Evolutionary conservation across 441 rosid species (phyloP).

Genomic region (Hura crepitans): DNA sequence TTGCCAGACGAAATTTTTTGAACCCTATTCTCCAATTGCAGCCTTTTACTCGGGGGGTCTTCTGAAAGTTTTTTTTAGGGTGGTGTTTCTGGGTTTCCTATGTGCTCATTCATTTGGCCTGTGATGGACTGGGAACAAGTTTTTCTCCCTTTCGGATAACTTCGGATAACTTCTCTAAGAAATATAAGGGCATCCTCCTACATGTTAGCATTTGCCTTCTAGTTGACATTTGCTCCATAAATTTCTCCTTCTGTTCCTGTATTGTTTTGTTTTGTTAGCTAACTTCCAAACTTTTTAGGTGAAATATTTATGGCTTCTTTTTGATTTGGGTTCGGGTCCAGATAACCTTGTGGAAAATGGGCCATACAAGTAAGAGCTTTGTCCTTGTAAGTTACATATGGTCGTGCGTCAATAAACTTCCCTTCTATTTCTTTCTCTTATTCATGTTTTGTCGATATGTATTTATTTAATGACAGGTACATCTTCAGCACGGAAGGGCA

Average conservation of each 20-base stretch:
- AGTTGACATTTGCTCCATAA: neutral
- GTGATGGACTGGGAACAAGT: neutral
- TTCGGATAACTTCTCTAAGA: neutral
- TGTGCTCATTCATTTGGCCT: too few species aligned
- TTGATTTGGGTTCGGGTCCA: constrained; percentile 83
- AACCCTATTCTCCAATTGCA: neutral
- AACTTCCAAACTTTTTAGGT: constrained; percentile 45
- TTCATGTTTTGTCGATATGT: neutral
- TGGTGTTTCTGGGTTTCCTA: neutral
- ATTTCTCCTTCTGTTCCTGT: neutral
- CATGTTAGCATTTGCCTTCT: neutral
- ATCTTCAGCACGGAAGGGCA: constrained; percentile 94
- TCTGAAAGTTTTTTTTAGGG: neutral
- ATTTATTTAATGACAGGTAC: constrained; percentile 49
- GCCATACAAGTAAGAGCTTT: constrained; percentile 75
- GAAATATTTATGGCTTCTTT: constrained; percentile 94
- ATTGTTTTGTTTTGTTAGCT: constrained; percentile 9
- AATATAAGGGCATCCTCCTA: neutral
- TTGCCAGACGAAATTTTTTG: neutral
- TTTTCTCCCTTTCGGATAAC: neutral
- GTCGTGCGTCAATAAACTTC: constrained; percentile 12
- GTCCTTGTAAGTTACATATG: constrained; percentile 11
- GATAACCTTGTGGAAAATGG: constrained; percentile 97
- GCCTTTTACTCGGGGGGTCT: neutral
- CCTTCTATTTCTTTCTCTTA: constrained; percentile 6